Conservation (phyloP, 352 stramenopile genomes). For the Phytopythium helicoides region DNA sequence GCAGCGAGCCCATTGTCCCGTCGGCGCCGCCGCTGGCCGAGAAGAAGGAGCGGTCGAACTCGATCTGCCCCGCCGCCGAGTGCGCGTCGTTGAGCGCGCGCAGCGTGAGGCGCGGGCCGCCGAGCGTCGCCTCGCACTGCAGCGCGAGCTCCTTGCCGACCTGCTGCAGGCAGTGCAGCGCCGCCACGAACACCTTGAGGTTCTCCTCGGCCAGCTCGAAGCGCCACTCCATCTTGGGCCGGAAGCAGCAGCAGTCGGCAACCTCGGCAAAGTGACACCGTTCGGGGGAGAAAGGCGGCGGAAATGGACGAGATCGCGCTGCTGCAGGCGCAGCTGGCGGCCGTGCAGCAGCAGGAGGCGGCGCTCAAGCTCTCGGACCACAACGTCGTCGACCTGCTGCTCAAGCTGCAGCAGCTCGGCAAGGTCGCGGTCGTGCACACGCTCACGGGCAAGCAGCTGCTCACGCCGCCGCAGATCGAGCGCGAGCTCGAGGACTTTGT, state of each 20-base stretch:
- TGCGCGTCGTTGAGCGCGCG: slow-evolving; percentile 83
- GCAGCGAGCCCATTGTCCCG: slow-evolving; percentile 13
- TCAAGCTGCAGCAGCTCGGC: slow-evolving; percentile 69
- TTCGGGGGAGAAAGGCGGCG: not conserved
- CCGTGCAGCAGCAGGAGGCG: slow-evolving; percentile 74
- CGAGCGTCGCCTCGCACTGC: slow-evolving; percentile 48
- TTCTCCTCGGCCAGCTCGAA: slow-evolving; percentile 75
- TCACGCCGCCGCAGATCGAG: slow-evolving; percentile 71
- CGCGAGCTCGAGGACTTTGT: slow-evolving; percentile 76
- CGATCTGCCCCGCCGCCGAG: slow-evolving; percentile 67
- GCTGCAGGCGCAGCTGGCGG: slow-evolving; percentile 75
- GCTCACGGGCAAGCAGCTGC: slow-evolving; percentile 75
- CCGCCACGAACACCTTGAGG: slow-evolving; percentile 74
- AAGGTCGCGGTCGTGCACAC: slow-evolving; percentile 83
- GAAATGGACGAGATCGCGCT: slow-evolving; percentile 88
- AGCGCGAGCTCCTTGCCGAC: slow-evolving; percentile 78
- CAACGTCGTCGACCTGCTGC: slow-evolving; percentile 78
- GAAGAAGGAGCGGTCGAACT: slow-evolving; percentile 74
- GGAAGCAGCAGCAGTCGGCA: too few species aligned
- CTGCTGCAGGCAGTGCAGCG: slow-evolving; percentile 74
- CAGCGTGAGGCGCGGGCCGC: slow-evolving; percentile 40
- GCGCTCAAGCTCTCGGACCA: slow-evolving; percentile 81
- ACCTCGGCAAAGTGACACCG: not conserved
- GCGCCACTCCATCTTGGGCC: slow-evolving; percentile 21
- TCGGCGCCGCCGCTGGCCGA: slow-evolving; percentile 16